Base-by-base conservation (phyloP, 2,329 filamentous ascomycete genomes). In the Alternaria ventricosa region DNA sequence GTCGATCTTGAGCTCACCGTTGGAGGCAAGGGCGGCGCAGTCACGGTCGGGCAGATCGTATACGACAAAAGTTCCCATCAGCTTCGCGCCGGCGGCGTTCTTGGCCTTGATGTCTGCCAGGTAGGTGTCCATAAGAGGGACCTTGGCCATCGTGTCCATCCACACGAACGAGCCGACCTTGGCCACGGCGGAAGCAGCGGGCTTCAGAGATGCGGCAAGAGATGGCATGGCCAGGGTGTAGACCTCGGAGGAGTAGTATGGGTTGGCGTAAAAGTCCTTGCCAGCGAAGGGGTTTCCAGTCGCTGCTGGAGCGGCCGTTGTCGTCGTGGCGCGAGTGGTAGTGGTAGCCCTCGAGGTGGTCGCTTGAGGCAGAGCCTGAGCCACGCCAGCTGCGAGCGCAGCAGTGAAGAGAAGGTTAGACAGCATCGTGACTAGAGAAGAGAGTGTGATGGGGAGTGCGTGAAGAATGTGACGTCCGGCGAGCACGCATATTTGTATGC, bases 1-100 rank as follows among this genome's bases (percentile, higher is more conserved):
- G 62, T 84, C 86, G 61, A 89, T 86, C 20, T 82, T 79, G 49
- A 87, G 84, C 76, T 90, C 88, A 63, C 88, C 88, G 72, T 89
- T 89, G 66, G 87, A 89, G 13, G 88, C 87, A 69, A 87, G 81
- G 54, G 88, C 88, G 13, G 88, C 85, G 72, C 88, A 90, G 74
- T 90, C 88, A 74, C 88, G 86, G 69, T 89, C 87, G 47, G 88
- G 88, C 12, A 90, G 79, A 74, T 90, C 85, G 76, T 90, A 90
- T 57, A 90, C 86, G 58, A 90, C 88, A 57, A 89, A 85, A 2
- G 82, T 82, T 18, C 82, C 84, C 18, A 84, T 82, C 60, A 84
- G 81, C 55, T 75, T 83, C 8, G 83, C 83, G n/a, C 84, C 84
- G 25, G 81, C 83, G 25, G 75, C 78, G 60, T 87, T 86, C 67